Conservation (phyloP, 306 rosid genomes). For the Delonix regia region DNA sequence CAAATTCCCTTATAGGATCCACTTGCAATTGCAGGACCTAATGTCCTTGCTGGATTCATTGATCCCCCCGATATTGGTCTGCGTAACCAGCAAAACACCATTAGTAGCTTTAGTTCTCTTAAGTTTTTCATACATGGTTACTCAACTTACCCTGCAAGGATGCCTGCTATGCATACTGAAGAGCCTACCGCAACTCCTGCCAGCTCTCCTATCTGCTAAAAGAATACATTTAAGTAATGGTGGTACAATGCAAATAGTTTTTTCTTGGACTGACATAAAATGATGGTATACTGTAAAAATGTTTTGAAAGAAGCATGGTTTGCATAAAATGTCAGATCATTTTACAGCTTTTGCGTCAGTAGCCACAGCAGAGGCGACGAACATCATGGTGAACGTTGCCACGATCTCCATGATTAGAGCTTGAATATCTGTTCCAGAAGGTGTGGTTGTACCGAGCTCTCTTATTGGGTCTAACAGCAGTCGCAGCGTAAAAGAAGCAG, state of each 20-base stretch:
- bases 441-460: conserved; percentile 64
- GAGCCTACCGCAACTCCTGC: conserved; percentile 87
- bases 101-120: too few relatives aligned
- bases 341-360: conserved; percentile 79
- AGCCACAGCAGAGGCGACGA: conserved; percentile 71
- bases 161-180: conserved; percentile 77
- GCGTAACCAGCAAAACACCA: conserved; percentile 29
- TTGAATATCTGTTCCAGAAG: conserved; percentile 58
- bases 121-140: neutral
- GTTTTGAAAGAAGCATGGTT: neutral
- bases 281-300: neutral
- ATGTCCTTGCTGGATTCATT: conserved; percentile 89
- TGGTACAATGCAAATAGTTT: too few relatives aligned
- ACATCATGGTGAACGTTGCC: conserved; percentile 73
- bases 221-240: neutral
- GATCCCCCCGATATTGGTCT: conserved; percentile 94
- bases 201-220: conserved; percentile 59
- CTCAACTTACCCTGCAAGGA: conserved; percentile 74
- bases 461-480: conserved; percentile 53
- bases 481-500: conserved; percentile 67
- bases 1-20: conserved; percentile 64
- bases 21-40: conserved; percentile 82
- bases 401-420: conserved; percentile 74
- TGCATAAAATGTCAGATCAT: neutral
- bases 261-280: neutral